These are phyloP conservation scores for Colletotrichum trifolii DNA, from an alignment of 2,329 filamentous ascomycete genomes.

Conservation along the genomic window DNA sequence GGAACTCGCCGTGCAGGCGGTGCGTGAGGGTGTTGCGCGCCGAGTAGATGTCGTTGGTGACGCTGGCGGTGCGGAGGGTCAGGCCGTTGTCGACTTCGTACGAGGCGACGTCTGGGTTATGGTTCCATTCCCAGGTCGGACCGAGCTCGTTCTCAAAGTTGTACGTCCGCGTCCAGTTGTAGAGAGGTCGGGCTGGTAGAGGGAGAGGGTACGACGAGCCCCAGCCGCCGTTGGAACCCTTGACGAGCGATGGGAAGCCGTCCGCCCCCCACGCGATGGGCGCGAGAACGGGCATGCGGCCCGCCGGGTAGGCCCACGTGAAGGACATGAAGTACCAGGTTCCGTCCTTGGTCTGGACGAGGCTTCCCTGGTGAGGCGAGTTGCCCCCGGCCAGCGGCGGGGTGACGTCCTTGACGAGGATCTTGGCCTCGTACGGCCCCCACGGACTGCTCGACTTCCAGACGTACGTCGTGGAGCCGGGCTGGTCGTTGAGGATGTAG, in stretches of 20 bases:
- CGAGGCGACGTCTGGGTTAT: conserved; percentile 64
- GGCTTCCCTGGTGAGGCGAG: conserved; percentile 64
- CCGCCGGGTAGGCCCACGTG: conserved; percentile 64
- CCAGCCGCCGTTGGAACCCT: conserved; percentile 58
- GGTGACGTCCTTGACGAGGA: conserved; percentile 54
- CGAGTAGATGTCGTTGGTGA: conserved; percentile 61
- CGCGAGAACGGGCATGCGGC: conserved; percentile 67
- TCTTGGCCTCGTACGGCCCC: conserved; percentile 62
- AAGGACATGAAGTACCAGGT: conserved; percentile 72
- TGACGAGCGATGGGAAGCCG: conserved; percentile 60
- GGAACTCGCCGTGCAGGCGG: conserved; percentile 56
- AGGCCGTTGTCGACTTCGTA: conserved; percentile 58
- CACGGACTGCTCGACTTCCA: conserved; percentile 61
- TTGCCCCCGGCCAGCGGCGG: conserved; percentile 58
- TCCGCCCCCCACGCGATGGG: conserved; percentile 63
- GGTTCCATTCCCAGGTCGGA: conserved; percentile 70
- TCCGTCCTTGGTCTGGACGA: conserved; percentile 62
- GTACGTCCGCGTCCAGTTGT: conserved; percentile 53
- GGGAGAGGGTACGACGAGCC: conserved; percentile 56
- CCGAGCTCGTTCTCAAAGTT: conserved; percentile 54
- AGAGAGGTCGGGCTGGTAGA: conserved; percentile 36
- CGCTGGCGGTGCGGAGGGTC: conserved; percentile 58
- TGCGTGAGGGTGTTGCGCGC: conserved; percentile 61
- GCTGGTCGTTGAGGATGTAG: conserved; percentile 63
- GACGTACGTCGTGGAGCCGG: conserved; percentile 58